phyloP scores from a whole-genome alignment of 75 land plant species.

The Larix kaempferi region DNA sequence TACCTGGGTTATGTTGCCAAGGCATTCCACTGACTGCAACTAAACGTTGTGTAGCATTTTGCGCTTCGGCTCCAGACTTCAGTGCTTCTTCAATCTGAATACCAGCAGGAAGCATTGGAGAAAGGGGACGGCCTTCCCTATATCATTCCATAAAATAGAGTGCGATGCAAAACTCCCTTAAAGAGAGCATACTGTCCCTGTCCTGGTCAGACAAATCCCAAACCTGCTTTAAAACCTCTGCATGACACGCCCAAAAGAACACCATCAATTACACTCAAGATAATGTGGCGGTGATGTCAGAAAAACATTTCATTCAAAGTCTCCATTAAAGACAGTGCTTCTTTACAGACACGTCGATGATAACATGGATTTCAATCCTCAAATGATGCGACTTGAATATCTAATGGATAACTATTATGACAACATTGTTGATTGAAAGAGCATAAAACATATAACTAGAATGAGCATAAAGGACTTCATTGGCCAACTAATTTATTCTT shows the following conservation, averaged over 20 bases:
- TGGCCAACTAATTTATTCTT: background rate
- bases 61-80: slow-evolving; percentile 29
- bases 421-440: background rate
- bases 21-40: slow-evolving; percentile 38
- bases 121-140: slow-evolving; percentile 79
- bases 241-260: slow-evolving; percentile 9
- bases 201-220: slow-evolving; percentile 99
- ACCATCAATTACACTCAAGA: background rate
- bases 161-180: slow-evolving; percentile 85
- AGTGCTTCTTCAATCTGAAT: slow-evolving; percentile 63
- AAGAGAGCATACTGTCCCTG: slow-evolving; percentile 91
- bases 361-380: background rate
- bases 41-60: slow-evolving; percentile 27
- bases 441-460: background rate
- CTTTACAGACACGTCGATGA: background rate
- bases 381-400: background rate
- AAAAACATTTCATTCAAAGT: background rate
- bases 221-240: slow-evolving; percentile 96
- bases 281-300: background rate
- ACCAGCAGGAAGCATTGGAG: slow-evolving; percentile 62
- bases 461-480: background rate
- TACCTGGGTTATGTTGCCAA: slow-evolving; percentile 57
- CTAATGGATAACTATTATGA: background rate
- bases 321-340: background rate
- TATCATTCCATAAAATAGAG: slow-evolving; percentile 90